Percentiles rank a stretch among this genome's conserved stretches.
phyloP scores from a whole-genome alignment of 2,329 filamentous ascomycete species.

The Paracoccidioides brasiliensis region DNA sequence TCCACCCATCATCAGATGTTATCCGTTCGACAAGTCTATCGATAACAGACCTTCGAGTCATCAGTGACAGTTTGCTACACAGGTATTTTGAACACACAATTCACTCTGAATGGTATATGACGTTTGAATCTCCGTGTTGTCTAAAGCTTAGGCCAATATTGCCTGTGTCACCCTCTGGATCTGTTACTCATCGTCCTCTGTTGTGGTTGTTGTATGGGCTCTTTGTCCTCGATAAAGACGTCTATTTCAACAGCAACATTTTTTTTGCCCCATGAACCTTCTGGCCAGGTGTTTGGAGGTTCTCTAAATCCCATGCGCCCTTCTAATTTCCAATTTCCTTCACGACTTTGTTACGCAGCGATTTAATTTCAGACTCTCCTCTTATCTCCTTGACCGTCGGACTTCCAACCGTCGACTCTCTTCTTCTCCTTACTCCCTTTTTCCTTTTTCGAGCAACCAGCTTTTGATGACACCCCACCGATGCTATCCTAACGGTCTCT shows the following conservation, averaged over 20 bases:
- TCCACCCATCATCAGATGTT: not conserved
- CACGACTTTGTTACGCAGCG: constrained; percentile 13
- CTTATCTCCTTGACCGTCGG: not conserved
- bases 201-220: not conserved
- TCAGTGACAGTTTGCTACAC: constrained; percentile 4
- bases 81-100: constrained; percentile 2
- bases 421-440: not conserved
- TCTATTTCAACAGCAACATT: not conserved
- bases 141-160: not conserved
- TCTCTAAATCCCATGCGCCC: not conserved
- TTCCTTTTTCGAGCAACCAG: not conserved
- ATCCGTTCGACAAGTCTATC: constrained; percentile 1
- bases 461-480: constrained; percentile 3
- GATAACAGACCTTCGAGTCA: constrained; percentile 4
- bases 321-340: constrained; percentile 4
- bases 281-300: constrained; percentile 5
- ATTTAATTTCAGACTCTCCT: constrained; percentile 6
- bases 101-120: not conserved
- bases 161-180: constrained; percentile 3
- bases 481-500: constrained; percentile 14
- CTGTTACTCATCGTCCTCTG: constrained; percentile 4
- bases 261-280: not conserved
- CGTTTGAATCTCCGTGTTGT: not conserved
- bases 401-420: not conserved
- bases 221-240: not conserved